A percentile compares a stretch with the other conserved stretches of the same genome.
Conservation (phyloP, 208 protist species). For the Acanthamoeba culbertsoni region DNA sequence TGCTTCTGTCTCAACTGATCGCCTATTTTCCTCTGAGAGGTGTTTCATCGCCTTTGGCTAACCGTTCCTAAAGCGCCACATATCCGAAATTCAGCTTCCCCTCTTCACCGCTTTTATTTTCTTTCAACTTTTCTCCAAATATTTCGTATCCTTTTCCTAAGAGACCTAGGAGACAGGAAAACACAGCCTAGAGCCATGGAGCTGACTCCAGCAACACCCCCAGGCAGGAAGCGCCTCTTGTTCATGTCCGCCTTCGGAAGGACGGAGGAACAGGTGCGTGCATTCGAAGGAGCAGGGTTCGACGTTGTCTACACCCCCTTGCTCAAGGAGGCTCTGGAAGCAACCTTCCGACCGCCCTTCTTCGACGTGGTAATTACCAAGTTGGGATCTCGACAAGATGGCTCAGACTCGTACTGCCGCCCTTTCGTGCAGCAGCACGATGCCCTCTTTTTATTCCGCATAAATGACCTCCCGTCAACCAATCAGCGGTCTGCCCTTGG, state of each 20-base stretch:
- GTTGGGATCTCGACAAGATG: not conserved
- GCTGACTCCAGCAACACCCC: too few relatives aligned
- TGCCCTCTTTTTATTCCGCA: not conserved
- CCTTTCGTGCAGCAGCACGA: not conserved
- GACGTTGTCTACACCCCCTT: not conserved
- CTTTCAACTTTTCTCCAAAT: too few relatives aligned
- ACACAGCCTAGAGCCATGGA: too few relatives aligned
- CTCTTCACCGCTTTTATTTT: too few relatives aligned
- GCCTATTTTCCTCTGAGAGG: too few relatives aligned
- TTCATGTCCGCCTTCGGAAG: not conserved
- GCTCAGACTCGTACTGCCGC: not conserved
- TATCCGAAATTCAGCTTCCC: too few relatives aligned
- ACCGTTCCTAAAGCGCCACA: too few relatives aligned
- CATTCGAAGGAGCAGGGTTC: not conserved
- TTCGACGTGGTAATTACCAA: conserved; percentile 13
- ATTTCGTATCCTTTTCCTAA: too few relatives aligned
- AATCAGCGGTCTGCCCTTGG: not conserved
- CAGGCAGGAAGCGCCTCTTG: too few relatives aligned
- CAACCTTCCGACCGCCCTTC: not conserved
- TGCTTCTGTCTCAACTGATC: too few relatives aligned
- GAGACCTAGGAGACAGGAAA: too few relatives aligned
- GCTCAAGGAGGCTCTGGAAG: not conserved
- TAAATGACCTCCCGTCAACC: not conserved
- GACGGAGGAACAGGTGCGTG: not conserved
- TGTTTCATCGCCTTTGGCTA: too few relatives aligned